Base-by-base conservation (phyloP, 2,329 filamentous ascomycete species). In the Penicillium sp. region DNA sequence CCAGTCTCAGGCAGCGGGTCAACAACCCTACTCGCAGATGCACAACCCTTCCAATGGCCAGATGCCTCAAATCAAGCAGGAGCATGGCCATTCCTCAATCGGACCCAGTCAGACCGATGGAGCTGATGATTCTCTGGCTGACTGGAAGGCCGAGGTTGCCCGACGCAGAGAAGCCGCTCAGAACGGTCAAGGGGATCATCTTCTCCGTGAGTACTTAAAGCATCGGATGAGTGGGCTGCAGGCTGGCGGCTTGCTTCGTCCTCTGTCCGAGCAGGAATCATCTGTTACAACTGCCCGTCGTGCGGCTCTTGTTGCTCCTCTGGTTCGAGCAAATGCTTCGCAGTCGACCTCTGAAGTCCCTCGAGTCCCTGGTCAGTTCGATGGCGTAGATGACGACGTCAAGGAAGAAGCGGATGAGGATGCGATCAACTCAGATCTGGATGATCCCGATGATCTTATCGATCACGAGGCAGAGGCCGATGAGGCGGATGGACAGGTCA, bases 371-470 rank as follows among this genome's bases (percentile, higher is more conserved):
- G 65, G 78, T 35, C 84, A 88, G 62, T 83, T 85, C 55, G 89
- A 94, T 72, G 84, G 83, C 19, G 71, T 74, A 14, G 80, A 78
- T 10, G 81, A 81, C 55, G 78, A 80, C 25, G 81, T 85, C 6
- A 86, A 87, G 48, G 86, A 68, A 74, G 86, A 86, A 55, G 79
- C 87, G 13, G 93, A 97, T 66, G 94, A 97, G 67, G 93, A 99
- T 75, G 95, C 94, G 1, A 99, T 99, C 80, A 99, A 99, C 77
- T 98, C 95, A 0, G 95, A 99, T 71, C 87, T 99, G 3, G 95
- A 99, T 74, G 95, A 99, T 73, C 88, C 93, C 0, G 93, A 98
- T 64, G 95, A 98, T 63, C 88, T 92, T 11, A 79, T 87, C 19
- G 89, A 91, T 33, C 92, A 95, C 26, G 91, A 94, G 26, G 92